phyloP scores from a whole-genome alignment of 202 grass and related monocot species.

The Zoysia matrella region DNA sequence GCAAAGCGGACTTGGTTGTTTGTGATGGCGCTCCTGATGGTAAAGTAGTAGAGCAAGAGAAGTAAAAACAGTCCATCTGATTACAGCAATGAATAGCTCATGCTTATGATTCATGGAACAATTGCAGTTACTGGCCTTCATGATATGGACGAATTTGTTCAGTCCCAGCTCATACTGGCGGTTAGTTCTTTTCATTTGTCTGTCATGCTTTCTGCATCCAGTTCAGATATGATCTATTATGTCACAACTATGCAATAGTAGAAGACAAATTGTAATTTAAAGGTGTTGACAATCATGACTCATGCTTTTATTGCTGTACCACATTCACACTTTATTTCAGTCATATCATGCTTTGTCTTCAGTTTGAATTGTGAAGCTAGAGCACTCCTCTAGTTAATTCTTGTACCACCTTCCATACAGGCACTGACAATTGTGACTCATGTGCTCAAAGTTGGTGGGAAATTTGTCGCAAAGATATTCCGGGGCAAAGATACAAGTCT shows the following conservation, averaged over 20 bases:
- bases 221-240: not conserved
- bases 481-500: conserved; percentile 98
- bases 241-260: not conserved
- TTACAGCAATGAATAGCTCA: conserved; percentile 2
- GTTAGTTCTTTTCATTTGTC: conserved; percentile 52
- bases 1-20: conserved; percentile 93
- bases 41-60: conserved; percentile 45
- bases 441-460: conserved; percentile 92
- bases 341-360: conserved; percentile 15
- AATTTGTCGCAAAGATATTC: conserved; percentile 96
- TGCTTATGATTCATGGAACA: conserved; percentile 35
- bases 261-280: not conserved
- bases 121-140: conserved; percentile 88
- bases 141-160: conserved; percentile 99
- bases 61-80: conserved; percentile 8
- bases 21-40: conserved; percentile 97
- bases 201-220: not conserved
- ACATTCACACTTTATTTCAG: conserved; percentile 16
- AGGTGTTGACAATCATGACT: not conserved
- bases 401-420: conserved; percentile 52
- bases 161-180: conserved; percentile 96
- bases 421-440: conserved; percentile 90
- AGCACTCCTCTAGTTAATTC: conserved; percentile 39
- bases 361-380: not conserved
- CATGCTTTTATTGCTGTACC: conserved; percentile 9